Conservation (phyloP, 495 filamentous ascomycete species). For the Friedmanniomyces simplex region DNA sequence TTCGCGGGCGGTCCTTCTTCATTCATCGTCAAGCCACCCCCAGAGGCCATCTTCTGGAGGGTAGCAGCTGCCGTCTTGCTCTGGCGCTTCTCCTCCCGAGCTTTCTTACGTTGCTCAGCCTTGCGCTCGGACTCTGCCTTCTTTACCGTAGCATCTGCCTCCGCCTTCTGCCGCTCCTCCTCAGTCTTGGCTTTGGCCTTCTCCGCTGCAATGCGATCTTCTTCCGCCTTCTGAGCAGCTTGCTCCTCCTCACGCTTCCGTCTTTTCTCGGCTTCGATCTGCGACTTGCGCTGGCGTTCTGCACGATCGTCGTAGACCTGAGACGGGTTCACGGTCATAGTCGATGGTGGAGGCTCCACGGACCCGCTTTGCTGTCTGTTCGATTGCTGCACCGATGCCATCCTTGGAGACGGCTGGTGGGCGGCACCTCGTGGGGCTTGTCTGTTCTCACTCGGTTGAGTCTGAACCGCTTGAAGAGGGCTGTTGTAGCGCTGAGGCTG, state of each 20-base stretch:
- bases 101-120: constrained; percentile 13
- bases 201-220: constrained; percentile 20
- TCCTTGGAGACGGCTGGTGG: constrained; percentile 9
- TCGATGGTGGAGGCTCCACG: constrained; percentile 20
- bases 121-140: constrained; percentile 11
- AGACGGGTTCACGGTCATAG: constrained; percentile 34
- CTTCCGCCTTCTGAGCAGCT: constrained; percentile 19
- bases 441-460: constrained; percentile 4
- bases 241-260: constrained; percentile 11
- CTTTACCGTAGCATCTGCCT: constrained; percentile 9
- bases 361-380: constrained; percentile 11
- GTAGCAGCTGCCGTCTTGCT: constrained; percentile 12
- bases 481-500: constrained; percentile 21
- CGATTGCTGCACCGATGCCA: background rate
- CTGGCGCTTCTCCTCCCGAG: constrained; percentile 16
- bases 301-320: constrained; percentile 35
- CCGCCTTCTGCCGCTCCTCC: background rate
- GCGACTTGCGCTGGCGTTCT: constrained; percentile 28
- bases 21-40: background rate
- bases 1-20: background rate
- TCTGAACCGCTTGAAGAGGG: constrained; percentile 11
- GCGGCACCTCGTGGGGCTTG: background rate
- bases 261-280: constrained; percentile 16
- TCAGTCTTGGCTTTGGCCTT: constrained; percentile 12
- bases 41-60: constrained; percentile 12